Conservation (phyloP, 305 asterid genomes). For the Rubia balearica region DNA sequence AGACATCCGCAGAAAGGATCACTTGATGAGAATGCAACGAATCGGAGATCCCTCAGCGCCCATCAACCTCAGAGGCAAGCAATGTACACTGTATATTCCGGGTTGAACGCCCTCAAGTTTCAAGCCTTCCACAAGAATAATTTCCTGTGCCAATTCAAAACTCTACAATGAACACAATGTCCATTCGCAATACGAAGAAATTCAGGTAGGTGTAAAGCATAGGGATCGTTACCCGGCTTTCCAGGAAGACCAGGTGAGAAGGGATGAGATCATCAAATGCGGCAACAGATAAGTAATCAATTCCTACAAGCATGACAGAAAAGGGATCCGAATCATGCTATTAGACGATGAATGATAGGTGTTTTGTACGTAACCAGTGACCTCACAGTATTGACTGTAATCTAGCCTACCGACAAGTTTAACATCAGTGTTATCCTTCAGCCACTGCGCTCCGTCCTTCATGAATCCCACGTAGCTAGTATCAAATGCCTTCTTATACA, state of each 20-base stretch:
- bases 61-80: slow-evolving; percentile 78
- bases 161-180: background rate
- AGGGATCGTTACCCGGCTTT: slow-evolving; percentile 55
- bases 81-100: slow-evolving; percentile 67
- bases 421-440: slow-evolving; percentile 87
- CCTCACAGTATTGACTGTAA: background rate
- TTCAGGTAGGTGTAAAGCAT: slow-evolving; percentile 1
- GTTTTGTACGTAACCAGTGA: background rate
- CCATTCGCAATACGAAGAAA: background rate
- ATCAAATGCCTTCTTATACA: slow-evolving; percentile 77
- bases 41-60: slow-evolving; percentile 96
- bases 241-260: slow-evolving; percentile 71
- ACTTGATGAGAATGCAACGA: slow-evolving; percentile 82
- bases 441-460: slow-evolving; percentile 97
- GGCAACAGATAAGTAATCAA: slow-evolving; percentile 92
- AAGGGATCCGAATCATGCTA: background rate
- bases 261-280: slow-evolving; percentile 61
- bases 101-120: slow-evolving; percentile 60
- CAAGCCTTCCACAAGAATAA: slow-evolving; percentile 90
- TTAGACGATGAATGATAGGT: background rate
- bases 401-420: slow-evolving; percentile 76
- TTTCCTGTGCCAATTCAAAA: slow-evolving; percentile 45
- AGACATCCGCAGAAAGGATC: slow-evolving; percentile 6
- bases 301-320: slow-evolving; percentile 38
- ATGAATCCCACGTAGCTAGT: slow-evolving; percentile 89